Evolutionary conservation across 176 grass and related monocot genomes (phyloP).

Genomic region (Calamus simplicifolius): DNA sequence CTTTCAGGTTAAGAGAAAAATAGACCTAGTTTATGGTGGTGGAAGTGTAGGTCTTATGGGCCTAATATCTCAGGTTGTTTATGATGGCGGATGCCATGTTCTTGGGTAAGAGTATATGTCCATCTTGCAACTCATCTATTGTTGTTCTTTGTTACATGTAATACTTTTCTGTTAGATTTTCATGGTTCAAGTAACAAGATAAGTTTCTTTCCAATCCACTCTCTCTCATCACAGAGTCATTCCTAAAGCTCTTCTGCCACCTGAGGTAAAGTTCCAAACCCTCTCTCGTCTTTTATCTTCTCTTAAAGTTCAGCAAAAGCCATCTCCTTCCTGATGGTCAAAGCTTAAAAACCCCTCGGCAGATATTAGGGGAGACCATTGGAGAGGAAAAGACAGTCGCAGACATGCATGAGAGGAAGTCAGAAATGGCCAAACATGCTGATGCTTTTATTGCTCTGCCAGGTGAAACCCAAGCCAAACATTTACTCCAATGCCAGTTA

Average conservation of each 20-base stretch:
- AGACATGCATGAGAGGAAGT: conserved; percentile 77
- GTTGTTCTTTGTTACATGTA: not conserved
- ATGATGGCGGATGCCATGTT: conserved; percentile 80
- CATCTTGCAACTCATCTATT: too few relatives aligned
- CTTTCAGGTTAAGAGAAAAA: conserved; percentile 61
- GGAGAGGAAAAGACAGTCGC: conserved; percentile 59
- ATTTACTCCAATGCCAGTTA: not conserved
- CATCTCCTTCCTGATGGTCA: not conserved
- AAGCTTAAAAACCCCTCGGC: not conserved
- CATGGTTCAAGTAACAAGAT: not conserved
- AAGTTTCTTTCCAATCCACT: conserved; percentile 3
- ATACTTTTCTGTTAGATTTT: not conserved
- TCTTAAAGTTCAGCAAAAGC: not conserved
- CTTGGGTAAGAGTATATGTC: conserved; percentile 45
- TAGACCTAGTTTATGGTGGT: conserved; percentile 91
- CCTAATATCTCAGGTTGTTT: conserved; percentile 65
- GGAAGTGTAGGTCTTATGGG: conserved; percentile 94
- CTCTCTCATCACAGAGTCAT: conserved; percentile 49
- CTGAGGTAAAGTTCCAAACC: conserved; percentile 35
- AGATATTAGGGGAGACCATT: conserved; percentile 67
- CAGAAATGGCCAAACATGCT: conserved; percentile 67
- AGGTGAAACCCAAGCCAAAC: conserved; percentile 14
- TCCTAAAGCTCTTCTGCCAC: conserved; percentile 58
- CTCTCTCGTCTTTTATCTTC: not conserved
- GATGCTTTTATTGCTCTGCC: conserved; percentile 71